Evolutionary conservation across 768 basidiomycete species (phyloP).

Genomic region (Pisolithus tinctorius): DNA sequence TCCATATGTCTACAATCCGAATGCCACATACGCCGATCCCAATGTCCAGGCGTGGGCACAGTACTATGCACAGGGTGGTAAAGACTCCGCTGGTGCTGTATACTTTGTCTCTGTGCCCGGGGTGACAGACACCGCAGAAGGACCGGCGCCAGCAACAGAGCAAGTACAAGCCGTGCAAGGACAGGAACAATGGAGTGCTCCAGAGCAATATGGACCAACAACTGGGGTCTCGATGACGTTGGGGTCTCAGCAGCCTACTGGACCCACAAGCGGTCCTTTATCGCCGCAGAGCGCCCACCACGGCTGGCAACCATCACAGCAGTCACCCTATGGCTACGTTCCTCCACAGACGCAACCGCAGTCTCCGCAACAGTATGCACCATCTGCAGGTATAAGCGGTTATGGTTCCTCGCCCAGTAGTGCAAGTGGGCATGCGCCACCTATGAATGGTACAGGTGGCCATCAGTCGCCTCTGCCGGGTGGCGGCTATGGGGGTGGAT

Average conservation of each 20-base stretch:
- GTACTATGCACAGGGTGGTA: constrained; percentile 78
- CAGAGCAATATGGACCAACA: constrained; percentile 2
- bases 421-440: constrained; percentile 14
- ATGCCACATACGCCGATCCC: constrained; percentile 62
- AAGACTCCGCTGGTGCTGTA: constrained; percentile 64
- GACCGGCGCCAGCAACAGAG: neutral
- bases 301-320: neutral
- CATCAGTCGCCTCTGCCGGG: constrained; percentile 9
- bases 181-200: neutral
- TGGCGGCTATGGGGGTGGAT: constrained; percentile 10
- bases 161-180: neutral
- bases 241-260: neutral
- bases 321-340: constrained; percentile 12
- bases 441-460: constrained; percentile 2
- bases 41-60: constrained; percentile 85
- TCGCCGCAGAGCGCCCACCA: neutral
- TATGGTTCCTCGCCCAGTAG: constrained; percentile 11
- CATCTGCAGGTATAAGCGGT: neutral
- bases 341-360: constrained; percentile 11
- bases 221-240: neutral
- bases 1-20: constrained; percentile 56
- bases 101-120: constrained; percentile 80
- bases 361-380: constrained; percentile 9
- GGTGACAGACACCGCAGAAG: constrained; percentile 41
- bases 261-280: neutral